Percentiles rank a stretch among this genome's conserved stretches.
These are phyloP conservation scores for Rasamsonia emersonii DNA, from an alignment of 2,329 filamentous ascomycete species.

Conservation along the genomic window DNA sequence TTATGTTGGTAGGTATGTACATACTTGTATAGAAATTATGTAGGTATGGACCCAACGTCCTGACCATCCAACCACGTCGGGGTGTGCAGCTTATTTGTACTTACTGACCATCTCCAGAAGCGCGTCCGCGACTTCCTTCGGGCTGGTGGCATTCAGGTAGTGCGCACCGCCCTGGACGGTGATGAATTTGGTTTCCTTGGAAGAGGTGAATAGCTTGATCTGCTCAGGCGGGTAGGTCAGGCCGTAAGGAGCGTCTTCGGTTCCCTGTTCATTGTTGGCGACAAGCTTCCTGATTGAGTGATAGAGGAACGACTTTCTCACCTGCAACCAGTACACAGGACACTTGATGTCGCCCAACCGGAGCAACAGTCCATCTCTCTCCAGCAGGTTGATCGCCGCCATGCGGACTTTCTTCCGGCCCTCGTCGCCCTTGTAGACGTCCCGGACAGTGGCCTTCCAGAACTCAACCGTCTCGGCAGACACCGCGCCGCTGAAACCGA, in stretches of 20 bases:
- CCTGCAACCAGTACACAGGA: slow-evolving; percentile 40
- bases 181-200: slow-evolving; percentile 29
- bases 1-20: too few relatives aligned
- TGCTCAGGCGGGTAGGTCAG: slow-evolving; percentile 23
- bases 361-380: slow-evolving; percentile 37
- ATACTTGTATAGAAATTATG: too few relatives aligned
- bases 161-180: slow-evolving; percentile 37
- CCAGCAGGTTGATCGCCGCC: slow-evolving; percentile 38
- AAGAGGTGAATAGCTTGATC: slow-evolving; percentile 37
- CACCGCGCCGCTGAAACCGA: slow-evolving; percentile 35
- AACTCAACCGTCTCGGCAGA: slow-evolving; percentile 24
- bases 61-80: too few relatives aligned
- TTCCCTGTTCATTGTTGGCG: slow-evolving; percentile 16
- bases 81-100: too few relatives aligned
- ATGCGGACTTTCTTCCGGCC: slow-evolving; percentile 35
- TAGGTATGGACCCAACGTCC: too few relatives aligned
- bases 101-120: slow-evolving; percentile 32
- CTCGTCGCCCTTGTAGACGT: slow-evolving; percentile 38
- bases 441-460: slow-evolving; percentile 33
- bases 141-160: slow-evolving; percentile 37
- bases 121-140: slow-evolving; percentile 32
- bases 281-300: slow-evolving; percentile 37
- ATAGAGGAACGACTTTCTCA: slow-evolving; percentile 26
- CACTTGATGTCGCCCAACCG: slow-evolving; percentile 37
- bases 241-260: slow-evolving; percentile 6